Conservation (phyloP, 768 basidiomycete genomes). For the Auriscalpium microsporum region DNA sequence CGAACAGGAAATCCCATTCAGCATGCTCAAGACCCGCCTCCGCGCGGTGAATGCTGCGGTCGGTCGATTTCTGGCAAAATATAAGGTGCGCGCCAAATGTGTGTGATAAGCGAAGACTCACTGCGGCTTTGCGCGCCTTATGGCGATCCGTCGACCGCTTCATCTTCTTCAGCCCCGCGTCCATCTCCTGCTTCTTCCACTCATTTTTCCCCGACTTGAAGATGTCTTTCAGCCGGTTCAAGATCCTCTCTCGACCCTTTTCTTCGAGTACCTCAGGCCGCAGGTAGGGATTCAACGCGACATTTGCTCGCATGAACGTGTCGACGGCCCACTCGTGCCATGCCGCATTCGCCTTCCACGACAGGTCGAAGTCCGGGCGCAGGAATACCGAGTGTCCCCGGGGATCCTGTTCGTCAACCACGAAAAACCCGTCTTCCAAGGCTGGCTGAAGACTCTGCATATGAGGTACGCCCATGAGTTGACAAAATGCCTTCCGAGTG, state of each 20-base stretch:
- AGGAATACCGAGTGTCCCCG: not conserved
- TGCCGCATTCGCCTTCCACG: not conserved
- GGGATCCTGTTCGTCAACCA: not conserved
- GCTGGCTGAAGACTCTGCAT: not conserved
- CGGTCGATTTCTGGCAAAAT: not conserved
- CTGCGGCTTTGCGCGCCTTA: not conserved
- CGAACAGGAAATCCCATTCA: not conserved
- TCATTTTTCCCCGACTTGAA: not conserved
- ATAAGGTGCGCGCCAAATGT: not conserved
- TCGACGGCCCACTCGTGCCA: not conserved
- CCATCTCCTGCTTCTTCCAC: not conserved
- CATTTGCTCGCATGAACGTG: not conserved
- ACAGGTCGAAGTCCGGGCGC: not conserved
- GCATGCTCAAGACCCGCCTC: not conserved
- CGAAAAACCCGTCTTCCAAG: not conserved
- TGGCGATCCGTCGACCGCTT: not conserved
- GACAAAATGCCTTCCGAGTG: not conserved
- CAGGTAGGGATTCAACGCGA: not conserved
- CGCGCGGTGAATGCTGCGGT: not conserved
- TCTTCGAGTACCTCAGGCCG: not conserved
- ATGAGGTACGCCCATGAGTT: not conserved
- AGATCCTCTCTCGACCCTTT: not conserved
- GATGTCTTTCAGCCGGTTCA: not conserved
- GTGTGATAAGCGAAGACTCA: not conserved
- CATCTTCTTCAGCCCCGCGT: not conserved